Evolutionary conservation across 1,284 basidiomycete species (phyloP).

Genomic region (Abortiporus biennis): DNA sequence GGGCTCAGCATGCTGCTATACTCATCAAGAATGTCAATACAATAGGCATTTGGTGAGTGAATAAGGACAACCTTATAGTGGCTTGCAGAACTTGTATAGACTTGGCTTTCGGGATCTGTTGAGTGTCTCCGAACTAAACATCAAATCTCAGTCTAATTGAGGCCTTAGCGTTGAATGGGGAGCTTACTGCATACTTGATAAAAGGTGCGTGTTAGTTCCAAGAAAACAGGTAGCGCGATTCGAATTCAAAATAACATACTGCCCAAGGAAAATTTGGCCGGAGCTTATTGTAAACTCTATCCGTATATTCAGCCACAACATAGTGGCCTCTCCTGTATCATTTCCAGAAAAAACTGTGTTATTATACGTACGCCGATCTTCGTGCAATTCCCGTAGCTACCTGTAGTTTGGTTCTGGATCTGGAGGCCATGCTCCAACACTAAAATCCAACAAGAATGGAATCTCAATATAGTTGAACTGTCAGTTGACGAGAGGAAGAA

Average conservation of each 20-base stretch:
- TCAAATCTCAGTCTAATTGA: slow-evolving; percentile 18
- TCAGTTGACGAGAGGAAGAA: slow-evolving; percentile 5
- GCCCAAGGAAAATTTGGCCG: slow-evolving; percentile 62
- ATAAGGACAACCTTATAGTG: slow-evolving; percentile 52
- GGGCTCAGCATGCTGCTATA: slow-evolving; percentile 68
- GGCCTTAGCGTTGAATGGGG: no score
- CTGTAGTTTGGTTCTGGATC: slow-evolving; percentile 75
- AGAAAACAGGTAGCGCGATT: no score
- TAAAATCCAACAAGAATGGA: slow-evolving; percentile 21
- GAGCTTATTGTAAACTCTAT: slow-evolving; percentile 59
- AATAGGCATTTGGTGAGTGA: no score
- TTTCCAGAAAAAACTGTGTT: slow-evolving; percentile 1
- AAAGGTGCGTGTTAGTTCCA: no score
- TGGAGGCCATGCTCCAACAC: slow-evolving; percentile 75
- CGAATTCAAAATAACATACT: no score
- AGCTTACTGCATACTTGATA: slow-evolving; percentile 58
- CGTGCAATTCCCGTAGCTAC: slow-evolving; percentile 28
- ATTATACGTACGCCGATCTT: background rate
- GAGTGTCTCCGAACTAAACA: slow-evolving; percentile 71
- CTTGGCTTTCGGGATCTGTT: slow-evolving; percentile 61
- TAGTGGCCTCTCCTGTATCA: slow-evolving; percentile 68
- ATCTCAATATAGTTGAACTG: background rate
- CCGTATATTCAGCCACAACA: slow-evolving; percentile 72
- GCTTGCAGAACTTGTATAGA: slow-evolving; percentile 71
- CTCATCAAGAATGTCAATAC: slow-evolving; percentile 7